These are phyloP conservation scores for Phytopythium litorale DNA, from an alignment of 352 stramenopile species.

Conservation along the genomic window DNA sequence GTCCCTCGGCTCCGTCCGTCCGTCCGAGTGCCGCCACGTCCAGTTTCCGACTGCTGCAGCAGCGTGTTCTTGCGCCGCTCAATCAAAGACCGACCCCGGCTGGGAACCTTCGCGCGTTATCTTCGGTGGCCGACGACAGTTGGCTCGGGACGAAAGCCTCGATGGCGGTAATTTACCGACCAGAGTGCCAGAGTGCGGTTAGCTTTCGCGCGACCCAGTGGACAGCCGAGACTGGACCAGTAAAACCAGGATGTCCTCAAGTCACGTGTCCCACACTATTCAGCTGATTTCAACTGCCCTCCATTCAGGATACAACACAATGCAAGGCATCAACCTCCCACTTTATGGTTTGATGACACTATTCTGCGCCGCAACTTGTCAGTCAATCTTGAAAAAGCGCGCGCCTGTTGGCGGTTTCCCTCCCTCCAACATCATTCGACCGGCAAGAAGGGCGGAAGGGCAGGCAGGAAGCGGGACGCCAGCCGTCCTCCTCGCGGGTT, in stretches of 20 bases:
- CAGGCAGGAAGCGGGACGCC: not conserved
- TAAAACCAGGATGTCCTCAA: no score
- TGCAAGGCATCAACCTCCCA: no score
- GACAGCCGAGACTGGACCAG: no score
- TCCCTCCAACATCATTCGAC: not conserved
- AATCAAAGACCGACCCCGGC: not conserved
- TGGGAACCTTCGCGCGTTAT: not conserved
- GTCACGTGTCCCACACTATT: no score
- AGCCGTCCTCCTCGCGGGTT: not conserved
- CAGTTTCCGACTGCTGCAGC: slow-evolving; percentile 3
- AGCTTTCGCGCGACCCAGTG: no score
- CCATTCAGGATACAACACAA: no score
- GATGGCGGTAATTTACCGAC: not conserved
- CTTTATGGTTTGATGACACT: not conserved
- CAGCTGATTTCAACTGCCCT: no score
- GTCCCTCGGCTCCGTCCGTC: no score
- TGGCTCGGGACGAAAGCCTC: not conserved
- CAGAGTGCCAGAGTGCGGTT: not conserved
- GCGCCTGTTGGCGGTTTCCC: slow-evolving; percentile 6
- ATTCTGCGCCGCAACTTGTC: not conserved
- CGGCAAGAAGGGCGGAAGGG: not conserved
- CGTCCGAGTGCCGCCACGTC: not conserved
- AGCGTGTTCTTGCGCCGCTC: not conserved
- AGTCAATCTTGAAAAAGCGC: slow-evolving; percentile 10
- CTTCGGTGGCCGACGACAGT: not conserved